Conservation (phyloP, 352 stramenopile species). For the Pythium brachiatum region DNA sequence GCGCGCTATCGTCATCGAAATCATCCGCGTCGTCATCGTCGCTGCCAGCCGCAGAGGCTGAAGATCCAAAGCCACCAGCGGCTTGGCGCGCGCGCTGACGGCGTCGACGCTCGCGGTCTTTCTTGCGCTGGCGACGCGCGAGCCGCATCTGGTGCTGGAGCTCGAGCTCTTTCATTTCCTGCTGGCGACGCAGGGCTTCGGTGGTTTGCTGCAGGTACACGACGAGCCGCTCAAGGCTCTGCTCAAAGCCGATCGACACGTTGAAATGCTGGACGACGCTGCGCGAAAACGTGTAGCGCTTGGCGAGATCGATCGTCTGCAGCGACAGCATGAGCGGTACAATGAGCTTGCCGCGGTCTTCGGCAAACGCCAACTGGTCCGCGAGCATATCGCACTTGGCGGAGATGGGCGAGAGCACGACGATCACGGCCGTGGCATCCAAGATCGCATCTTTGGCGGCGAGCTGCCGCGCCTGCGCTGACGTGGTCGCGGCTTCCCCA, state of each 20-base stretch:
- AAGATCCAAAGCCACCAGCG: background rate
- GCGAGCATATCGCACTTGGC: slow-evolving; percentile 64
- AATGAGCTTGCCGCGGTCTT: slow-evolving; percentile 73
- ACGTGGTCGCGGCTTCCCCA: slow-evolving; percentile 22
- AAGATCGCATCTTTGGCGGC: slow-evolving; percentile 76
- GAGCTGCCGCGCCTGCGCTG: slow-evolving; percentile 60
- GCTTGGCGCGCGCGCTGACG: slow-evolving; percentile 5
- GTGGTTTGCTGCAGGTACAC: slow-evolving; percentile 28
- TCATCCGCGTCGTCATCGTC: slow-evolving; percentile 11
- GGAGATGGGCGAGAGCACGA: slow-evolving; percentile 69
- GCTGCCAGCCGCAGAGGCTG: slow-evolving; percentile 7
- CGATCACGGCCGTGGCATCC: slow-evolving; percentile 58
- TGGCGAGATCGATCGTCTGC: slow-evolving; percentile 67
- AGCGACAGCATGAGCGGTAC: slow-evolving; percentile 73
- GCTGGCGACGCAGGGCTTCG: slow-evolving; percentile 21
- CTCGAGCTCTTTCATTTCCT: slow-evolving; percentile 23
- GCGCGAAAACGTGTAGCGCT: slow-evolving; percentile 79
- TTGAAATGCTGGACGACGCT: slow-evolving; percentile 81
- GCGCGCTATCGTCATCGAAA: slow-evolving; percentile 7
- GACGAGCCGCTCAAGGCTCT: slow-evolving; percentile 64
- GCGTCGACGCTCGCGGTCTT: slow-evolving; percentile 14
- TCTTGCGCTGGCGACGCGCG: slow-evolving; percentile 12
- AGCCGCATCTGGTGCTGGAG: slow-evolving; percentile 19
- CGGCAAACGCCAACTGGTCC: slow-evolving; percentile 79
- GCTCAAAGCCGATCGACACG: slow-evolving; percentile 65